Conservation (phyloP, 257 asterid species). For the Craterostigma plantagineum region DNA sequence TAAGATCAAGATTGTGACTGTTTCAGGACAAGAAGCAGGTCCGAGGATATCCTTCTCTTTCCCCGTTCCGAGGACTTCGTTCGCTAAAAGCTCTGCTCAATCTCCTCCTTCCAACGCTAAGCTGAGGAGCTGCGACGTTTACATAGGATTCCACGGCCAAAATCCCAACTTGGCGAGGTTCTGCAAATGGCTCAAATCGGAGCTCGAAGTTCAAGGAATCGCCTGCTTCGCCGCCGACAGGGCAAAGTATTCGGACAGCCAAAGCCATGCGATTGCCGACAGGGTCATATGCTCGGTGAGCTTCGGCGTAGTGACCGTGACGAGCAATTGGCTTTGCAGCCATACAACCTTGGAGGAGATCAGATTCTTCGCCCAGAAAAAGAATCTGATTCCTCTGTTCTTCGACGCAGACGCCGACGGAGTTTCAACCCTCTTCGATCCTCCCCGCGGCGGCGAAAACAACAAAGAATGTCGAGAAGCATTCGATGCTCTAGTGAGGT, state of each 20-base stretch:
- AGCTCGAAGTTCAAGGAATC: constrained; percentile 81
- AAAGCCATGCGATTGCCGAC: constrained; percentile 85
- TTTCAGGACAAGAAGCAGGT: constrained; percentile 21
- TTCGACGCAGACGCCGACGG: constrained; percentile 42
- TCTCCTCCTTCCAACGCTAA: constrained; percentile 60
- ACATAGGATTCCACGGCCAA: constrained; percentile 61
- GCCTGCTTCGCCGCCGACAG: constrained; percentile 80
- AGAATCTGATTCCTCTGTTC: constrained; percentile 66
- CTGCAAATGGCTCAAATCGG: constrained; percentile 86
- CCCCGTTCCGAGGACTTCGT: constrained; percentile 65
- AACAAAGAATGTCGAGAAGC: constrained; percentile 57
- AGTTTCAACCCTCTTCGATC: constrained; percentile 16
- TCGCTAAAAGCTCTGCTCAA: constrained; percentile 48
- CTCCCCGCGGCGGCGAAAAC: constrained; percentile 20
- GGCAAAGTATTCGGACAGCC: constrained; percentile 52
- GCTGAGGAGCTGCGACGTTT: constrained; percentile 78
- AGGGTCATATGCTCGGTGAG: constrained; percentile 69
- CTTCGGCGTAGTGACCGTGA: constrained; percentile 46
- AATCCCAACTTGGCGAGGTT: constrained; percentile 47
- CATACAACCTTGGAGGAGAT: constrained; percentile 59
- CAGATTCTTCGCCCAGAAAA: constrained; percentile 69
- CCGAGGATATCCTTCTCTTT: constrained; percentile 75
- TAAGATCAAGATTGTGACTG: constrained; percentile 49
- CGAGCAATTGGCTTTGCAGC: constrained; percentile 31
- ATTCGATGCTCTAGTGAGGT: constrained; percentile 42